Conservation (phyloP, 2,329 filamentous ascomycete genomes). For the Diaporthe vaccinii region DNA sequence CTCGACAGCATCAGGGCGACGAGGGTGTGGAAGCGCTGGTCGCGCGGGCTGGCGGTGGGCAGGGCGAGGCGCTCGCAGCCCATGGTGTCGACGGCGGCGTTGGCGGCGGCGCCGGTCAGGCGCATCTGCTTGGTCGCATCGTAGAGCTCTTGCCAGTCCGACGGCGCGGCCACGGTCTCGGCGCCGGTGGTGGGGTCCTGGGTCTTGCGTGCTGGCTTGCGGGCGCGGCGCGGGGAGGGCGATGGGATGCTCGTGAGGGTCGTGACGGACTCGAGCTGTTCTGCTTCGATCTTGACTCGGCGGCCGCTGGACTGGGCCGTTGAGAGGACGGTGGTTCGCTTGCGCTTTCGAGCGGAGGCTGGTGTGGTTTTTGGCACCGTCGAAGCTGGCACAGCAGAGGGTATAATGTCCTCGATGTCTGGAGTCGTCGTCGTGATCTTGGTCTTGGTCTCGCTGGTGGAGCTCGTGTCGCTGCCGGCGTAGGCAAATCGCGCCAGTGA, state of each 20-base stretch:
- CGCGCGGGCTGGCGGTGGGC: constrained; percentile 60
- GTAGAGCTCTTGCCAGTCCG: constrained; percentile 89
- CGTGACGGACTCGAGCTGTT: constrained; percentile 42
- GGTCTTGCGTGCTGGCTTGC: constrained; percentile 56
- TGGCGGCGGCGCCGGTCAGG: constrained; percentile 63
- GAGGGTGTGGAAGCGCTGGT: constrained; percentile 86
- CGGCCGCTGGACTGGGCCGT: not conserved
- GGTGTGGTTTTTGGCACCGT: not conserved
- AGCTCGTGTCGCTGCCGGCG: constrained; percentile 45
- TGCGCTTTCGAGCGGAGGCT: constrained; percentile 49
- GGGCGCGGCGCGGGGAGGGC: constrained; percentile 39
- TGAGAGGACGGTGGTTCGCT: constrained; percentile 41
- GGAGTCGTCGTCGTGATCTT: constrained; percentile 36
- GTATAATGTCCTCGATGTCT: constrained; percentile 53
- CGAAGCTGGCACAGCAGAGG: constrained; percentile 29
- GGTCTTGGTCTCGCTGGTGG: constrained; percentile 36
- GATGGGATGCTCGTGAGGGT: constrained; percentile 44
- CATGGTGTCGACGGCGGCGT: constrained; percentile 97
- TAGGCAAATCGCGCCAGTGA: constrained; percentile 63
- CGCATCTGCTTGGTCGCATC: constrained; percentile 83
- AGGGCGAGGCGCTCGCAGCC: constrained; percentile 86
- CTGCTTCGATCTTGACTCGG: constrained; percentile 26
- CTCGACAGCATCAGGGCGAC: constrained; percentile 91
- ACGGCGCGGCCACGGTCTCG: constrained; percentile 70
- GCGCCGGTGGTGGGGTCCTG: constrained; percentile 44